Conservation (phyloP, 306 rosid genomes). For the Castanospermum australe region DNA sequence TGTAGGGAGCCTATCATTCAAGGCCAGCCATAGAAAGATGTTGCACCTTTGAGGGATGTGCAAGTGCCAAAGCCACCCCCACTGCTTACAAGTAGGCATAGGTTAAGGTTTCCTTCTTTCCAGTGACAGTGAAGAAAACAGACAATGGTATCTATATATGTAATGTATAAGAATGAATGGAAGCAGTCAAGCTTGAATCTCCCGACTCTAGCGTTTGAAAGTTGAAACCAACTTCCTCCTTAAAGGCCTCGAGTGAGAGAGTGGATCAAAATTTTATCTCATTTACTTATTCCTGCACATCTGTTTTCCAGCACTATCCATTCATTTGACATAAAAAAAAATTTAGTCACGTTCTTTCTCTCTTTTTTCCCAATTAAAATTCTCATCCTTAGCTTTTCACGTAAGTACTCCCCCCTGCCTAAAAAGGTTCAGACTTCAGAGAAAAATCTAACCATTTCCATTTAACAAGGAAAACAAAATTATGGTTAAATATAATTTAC, state of each 20-base stretch:
- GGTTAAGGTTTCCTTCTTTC: not conserved
- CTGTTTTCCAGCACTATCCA: not conserved
- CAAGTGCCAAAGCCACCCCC: conserved; percentile 22
- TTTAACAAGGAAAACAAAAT: no score
- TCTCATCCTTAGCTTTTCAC: no score
- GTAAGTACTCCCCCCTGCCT: no score
- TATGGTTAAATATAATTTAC: no score
- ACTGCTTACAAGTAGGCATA: not conserved
- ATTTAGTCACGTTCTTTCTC: no score
- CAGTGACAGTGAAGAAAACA: not conserved
- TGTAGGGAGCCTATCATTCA: conserved; percentile 10
- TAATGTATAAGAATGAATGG: not conserved
- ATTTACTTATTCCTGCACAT: not conserved
- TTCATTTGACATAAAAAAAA: not conserved
- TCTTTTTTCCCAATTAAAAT: no score
- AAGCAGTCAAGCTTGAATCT: not conserved
- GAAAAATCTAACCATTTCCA: no score
- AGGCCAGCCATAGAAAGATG: conserved; percentile 1
- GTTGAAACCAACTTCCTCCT: not conserved
- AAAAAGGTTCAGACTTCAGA: no score
- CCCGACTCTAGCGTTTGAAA: no score
- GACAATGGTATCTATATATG: not conserved
- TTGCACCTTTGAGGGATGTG: conserved; percentile 22
- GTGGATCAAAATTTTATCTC: no score
- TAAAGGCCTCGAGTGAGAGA: not conserved